Base-by-base conservation (phyloP, 345 rosid species). In the Salix exigua region DNA sequence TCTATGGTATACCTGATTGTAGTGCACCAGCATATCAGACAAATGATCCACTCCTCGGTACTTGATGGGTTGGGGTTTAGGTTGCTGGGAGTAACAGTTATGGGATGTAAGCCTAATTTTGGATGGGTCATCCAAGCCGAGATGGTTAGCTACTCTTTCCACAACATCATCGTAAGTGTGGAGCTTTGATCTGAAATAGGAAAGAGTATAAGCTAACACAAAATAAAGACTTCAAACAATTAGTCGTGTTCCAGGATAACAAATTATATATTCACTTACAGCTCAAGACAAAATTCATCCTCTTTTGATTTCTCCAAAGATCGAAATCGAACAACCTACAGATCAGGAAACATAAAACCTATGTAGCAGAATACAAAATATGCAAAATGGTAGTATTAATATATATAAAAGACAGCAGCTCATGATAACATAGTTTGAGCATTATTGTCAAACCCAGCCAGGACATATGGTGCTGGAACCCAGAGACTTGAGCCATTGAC, bases 81-180 rank as follows among this genome's bases (percentile, higher is more conserved):
- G 98, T 86, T 96, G 99, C 85, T 92, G 99, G 58, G 98, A 93
- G 84, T 96, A 92, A 86, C 98, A 96, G 83, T 96, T 96, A 83
- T 96, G 99, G 85, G 99, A 86, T 50, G 99, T 96, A 60, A 96
- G 94, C 89, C 99, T 89, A 72, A 96, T 85, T 89, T 91, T 93
- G 61, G 95, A 89, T 72, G 98, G 90, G 82, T 96, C 97, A 75
- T 90, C 94, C 87, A 93, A 88, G 80, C 88, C 90, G 84, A 93
- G 86, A 82, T 87, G 91, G 40, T 77, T 77, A 81, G 99, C 98
- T 74, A 96, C 90, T 85, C 89, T 89, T 83, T 86, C 94, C 77
- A 89, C 99, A 38, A 94, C 97, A 78, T 96, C 98, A 80, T 96
- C 98, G 75, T 96, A 96, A 62, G 89, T 94, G 85, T 88, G 89